Percentiles rank a stretch among this genome's conserved stretches.
Evolutionary conservation across 164 flowering plant species (phyloP).

Genomic region (Vitis cinerea): DNA sequence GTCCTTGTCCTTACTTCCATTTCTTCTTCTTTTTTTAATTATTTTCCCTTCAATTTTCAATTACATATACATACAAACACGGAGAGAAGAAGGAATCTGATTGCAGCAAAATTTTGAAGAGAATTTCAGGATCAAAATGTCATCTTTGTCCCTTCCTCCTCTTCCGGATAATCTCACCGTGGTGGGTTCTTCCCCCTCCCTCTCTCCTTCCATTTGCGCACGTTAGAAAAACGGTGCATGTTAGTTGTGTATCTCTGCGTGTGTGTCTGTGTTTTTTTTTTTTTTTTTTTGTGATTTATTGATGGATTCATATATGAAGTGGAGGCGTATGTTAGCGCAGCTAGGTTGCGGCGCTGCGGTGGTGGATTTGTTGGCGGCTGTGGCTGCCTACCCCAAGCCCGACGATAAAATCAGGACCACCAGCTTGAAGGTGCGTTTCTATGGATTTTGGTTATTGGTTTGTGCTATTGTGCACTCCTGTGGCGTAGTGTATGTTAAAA

Average conservation of each 20-base stretch:
- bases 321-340: constrained; percentile 26
- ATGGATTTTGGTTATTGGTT: neutral
- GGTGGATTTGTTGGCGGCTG: constrained; percentile 74
- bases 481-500: neutral
- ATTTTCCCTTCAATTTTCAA: too few species aligned
- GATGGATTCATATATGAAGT: neutral
- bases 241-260: too few species aligned
- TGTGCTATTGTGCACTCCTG: neutral
- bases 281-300: neutral
- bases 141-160: constrained; percentile 35
- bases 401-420: constrained; percentile 89
- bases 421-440: constrained; percentile 51
- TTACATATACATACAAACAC: too few species aligned
- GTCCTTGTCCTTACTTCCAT: too few species aligned
- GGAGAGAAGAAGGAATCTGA: too few species aligned
- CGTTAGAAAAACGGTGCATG: neutral
- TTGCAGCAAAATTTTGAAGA: neutral
- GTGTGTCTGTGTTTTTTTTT: neutral
- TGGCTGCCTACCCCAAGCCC: constrained; percentile 76
- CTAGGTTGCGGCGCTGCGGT: constrained; percentile 51
- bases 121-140: constrained; percentile 35
- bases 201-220: neutral
- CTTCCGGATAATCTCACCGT: constrained; percentile 49
- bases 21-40: too few species aligned
- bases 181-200: constrained; percentile 29